Conservation (phyloP, 2,329 filamentous ascomycete genomes). For the Beauveria pseudobassiana region DNA sequence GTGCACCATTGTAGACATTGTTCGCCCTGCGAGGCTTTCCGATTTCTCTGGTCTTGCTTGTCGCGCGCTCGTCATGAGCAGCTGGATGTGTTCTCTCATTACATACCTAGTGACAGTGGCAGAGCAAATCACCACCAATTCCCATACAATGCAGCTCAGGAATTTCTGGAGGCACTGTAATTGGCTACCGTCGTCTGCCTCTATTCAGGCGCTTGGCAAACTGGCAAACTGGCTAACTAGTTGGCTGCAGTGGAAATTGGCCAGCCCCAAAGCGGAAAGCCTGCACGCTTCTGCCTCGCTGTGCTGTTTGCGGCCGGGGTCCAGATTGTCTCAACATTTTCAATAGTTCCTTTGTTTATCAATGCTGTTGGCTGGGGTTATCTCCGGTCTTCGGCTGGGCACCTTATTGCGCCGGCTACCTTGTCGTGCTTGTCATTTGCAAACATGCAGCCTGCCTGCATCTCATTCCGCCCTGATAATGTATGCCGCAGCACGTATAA, state of each 20-base stretch:
- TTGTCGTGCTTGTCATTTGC: neutral
- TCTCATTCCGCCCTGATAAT: neutral
- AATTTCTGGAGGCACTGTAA: too few species aligned
- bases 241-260: neutral
- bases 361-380: neutral
- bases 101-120: too few species aligned
- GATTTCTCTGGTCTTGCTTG: too few species aligned
- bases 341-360: neutral
- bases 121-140: too few species aligned
- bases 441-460: neutral
- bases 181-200: too few species aligned
- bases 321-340: neutral
- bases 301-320: constrained; percentile 1
- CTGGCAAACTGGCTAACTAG: neutral
- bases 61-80: too few species aligned
- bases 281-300: neutral
- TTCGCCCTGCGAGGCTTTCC: too few species aligned
- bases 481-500: too few species aligned
- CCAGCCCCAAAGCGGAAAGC: constrained; percentile 3
- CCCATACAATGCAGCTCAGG: too few species aligned
- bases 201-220: too few species aligned
- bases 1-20: too few species aligned
- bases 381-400: neutral
- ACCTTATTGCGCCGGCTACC: neutral
- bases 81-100: too few species aligned